A percentile compares a stretch with the other conserved stretches of the same genome.
These are phyloP conservation scores for Elasticomyces elasticus DNA, from an alignment of 495 filamentous ascomycete genomes.

Conservation along the genomic window DNA sequence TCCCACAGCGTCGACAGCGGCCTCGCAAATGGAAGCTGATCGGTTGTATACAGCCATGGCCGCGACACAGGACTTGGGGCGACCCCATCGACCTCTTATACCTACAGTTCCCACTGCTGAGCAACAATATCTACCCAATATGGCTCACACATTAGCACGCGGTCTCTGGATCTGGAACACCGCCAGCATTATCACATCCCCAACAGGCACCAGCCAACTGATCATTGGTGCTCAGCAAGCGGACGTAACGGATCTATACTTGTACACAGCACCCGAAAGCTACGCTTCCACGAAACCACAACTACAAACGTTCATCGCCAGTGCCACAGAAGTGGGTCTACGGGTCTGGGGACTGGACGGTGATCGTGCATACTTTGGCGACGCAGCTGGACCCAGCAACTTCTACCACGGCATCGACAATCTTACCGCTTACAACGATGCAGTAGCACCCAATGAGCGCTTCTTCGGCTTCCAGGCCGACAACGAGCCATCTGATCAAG, in stretches of 20 bases:
- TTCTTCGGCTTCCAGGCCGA: conserved; percentile 7
- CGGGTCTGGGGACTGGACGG: conserved; percentile 8
- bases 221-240: background rate
- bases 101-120: no score
- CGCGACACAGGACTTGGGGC: no score
- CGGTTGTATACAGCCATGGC: no score
- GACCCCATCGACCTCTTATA: no score
- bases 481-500: background rate
- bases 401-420: background rate
- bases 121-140: no score
- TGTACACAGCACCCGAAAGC: conserved; percentile 2
- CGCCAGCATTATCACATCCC: background rate
- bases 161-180: conserved; percentile 32
- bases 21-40: no score
- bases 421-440: background rate
- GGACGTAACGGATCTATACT: background rate
- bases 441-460: background rate
- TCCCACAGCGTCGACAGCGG: no score
- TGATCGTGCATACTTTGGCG: background rate
- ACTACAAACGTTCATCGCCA: background rate
- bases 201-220: background rate
- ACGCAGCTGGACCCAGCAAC: background rate
- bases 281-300: background rate
- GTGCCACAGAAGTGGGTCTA: background rate
- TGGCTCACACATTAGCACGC: background rate